These are phyloP conservation scores for Ophiocordyceps unilateralis DNA, from an alignment of 2,329 filamentous ascomycete genomes.

Conservation along the genomic window DNA sequence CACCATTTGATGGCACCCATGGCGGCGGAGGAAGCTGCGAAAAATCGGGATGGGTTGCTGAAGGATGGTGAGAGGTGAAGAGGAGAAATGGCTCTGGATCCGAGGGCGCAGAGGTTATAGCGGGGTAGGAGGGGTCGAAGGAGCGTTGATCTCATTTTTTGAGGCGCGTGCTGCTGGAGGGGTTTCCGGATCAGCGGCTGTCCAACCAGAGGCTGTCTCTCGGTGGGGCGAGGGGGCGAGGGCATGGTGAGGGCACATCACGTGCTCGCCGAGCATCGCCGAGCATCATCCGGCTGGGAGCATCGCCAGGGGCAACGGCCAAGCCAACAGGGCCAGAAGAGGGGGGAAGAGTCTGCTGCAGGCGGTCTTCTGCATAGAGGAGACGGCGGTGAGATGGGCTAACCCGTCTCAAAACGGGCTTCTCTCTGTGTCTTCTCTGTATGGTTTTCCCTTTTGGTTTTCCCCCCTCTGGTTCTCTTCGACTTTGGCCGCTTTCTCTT, in stretches of 20 bases:
- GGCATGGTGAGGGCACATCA: conserved; percentile 8
- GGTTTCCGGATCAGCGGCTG: conserved; percentile 15
- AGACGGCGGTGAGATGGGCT: too few species aligned
- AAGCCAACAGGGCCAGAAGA: too few species aligned
- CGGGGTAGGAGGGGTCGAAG: conserved; percentile 29
- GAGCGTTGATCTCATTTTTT: conserved; percentile 26
- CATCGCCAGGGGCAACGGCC: background rate
- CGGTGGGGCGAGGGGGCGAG: conserved; percentile 3
- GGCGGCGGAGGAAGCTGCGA: conserved; percentile 55
- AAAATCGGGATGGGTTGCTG: conserved; percentile 20
- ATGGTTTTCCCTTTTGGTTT: too few species aligned
- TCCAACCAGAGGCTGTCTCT: conserved; percentile 10
- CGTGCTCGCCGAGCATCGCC: conserved; percentile 7
- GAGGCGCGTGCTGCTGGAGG: conserved; percentile 17
- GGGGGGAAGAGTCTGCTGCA: too few species aligned
- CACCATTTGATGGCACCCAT: conserved; percentile 39
- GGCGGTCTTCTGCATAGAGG: too few species aligned
- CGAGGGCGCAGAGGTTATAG: conserved; percentile 22
- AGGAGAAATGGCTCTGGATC: conserved; percentile 21
- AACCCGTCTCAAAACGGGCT: too few species aligned
- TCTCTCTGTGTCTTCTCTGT: too few species aligned
- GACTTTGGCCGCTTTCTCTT: too few species aligned
- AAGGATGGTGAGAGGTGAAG: conserved; percentile 22
- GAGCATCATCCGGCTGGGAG: background rate
- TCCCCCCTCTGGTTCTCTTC: too few species aligned